Evolutionary conservation across 129 eudicot genomes (phyloP), one percentile per base, ranked within the genome.

Genomic region (Chrysanthemum lavandulifolium): DNA sequence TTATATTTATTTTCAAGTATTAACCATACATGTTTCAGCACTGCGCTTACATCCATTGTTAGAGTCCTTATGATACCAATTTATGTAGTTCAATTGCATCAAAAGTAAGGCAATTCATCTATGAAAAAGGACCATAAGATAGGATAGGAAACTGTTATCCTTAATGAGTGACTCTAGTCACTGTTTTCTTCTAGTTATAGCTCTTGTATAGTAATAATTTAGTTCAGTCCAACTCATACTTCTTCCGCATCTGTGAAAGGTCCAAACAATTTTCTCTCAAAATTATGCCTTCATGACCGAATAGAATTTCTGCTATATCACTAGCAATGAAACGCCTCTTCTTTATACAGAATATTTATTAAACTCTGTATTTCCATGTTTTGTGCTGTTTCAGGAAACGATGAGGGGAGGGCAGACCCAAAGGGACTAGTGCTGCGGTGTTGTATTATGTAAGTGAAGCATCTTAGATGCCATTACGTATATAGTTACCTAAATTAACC

Each of bases 341-440:
- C 5, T 40, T 40, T 40, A 0, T 40, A 40, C 47, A 7, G 2
- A 36, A 40, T 40, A 40, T 40, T 40, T 7, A 40, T 36, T 7
- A 40, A 40, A 40, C 10, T 60, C 18, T 84, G 6, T 5, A 3
- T 2, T 78, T 70, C 13, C 21, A 9, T 53, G 45, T 65, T 54
- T 9, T 3, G 19, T 62, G 10, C 43, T 55, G 50, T 60, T 69
- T 53, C 89, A 89, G 96, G 91, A 65, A 89, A 86, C 68, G 96
- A 89, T 60, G 96, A 86, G 67, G 88, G 80, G 56, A 82, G 96
- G 82, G 76, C 78, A 74, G 92, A 89, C 79, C 87, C 83, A 16
- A 89, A 89, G 78, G 92, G 96, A 57, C 53, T 83, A 31, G 88
- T 84, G 61, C 58, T 89, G 61, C 73, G 74, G 73, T 89, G 96